phyloP scores from a whole-genome alignment of 2,329 filamentous ascomycete genomes.

The Sporothrix sp. region DNA sequence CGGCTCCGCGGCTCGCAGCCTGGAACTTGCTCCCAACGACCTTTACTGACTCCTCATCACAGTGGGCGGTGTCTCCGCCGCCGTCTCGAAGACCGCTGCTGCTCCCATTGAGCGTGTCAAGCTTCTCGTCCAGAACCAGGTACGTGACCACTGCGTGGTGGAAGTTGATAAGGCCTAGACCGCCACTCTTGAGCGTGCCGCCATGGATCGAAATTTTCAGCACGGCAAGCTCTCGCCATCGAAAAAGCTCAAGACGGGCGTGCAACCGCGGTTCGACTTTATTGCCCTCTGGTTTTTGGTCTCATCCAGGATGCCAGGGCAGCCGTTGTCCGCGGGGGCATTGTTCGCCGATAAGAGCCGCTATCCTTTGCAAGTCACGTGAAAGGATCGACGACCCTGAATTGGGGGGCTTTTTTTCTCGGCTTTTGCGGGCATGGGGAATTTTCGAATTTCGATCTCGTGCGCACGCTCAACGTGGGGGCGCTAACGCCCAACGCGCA shows the following conservation, averaged over 20 bases:
- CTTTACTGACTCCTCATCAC: constrained; percentile 24
- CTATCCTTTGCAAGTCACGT: constrained; percentile 1
- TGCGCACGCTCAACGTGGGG: neutral
- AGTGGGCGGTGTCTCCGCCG: constrained; percentile 99
- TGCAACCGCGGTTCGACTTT: neutral
- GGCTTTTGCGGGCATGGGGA: neutral
- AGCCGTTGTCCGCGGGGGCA: no score
- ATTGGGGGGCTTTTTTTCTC: neutral
- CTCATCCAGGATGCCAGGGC: neutral
- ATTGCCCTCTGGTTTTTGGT: no score
- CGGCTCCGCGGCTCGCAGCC: neutral
- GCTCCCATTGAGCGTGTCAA: constrained; percentile 99
- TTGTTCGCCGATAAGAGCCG: neutral
- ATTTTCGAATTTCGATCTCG: neutral
- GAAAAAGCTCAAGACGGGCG: neutral
- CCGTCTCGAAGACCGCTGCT: constrained; percentile 99
- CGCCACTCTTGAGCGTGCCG: neutral
- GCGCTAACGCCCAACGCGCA: neutral
- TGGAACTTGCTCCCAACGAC: no score
- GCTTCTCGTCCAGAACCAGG: constrained; percentile 99
- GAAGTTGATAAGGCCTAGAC: neutral
- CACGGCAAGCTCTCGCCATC: neutral
- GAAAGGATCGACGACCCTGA: neutral
- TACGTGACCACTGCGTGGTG: constrained; percentile 40
- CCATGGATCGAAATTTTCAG: neutral